A percentile compares a stretch with the other conserved stretches of the same genome.
Conservation (phyloP, 1,284 basidiomycete species). For the Austroboletus niveus region DNA sequence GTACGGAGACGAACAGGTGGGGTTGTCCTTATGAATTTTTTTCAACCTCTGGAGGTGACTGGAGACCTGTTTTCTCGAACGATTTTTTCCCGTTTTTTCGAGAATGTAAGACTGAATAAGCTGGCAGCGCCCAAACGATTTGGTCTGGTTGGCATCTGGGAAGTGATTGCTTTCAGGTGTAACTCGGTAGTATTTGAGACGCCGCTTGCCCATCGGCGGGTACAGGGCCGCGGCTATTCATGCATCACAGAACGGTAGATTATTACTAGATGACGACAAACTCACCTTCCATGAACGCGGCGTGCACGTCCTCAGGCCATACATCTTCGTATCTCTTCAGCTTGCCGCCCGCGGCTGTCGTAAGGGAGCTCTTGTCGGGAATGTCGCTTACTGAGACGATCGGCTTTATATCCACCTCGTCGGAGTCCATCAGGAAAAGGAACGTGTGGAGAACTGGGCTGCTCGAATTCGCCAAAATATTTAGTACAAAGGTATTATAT, state of each 20-base stretch:
- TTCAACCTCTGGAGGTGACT: slow-evolving; percentile 34
- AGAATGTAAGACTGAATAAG: slow-evolving; percentile 37
- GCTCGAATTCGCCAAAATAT: slow-evolving; percentile 2
- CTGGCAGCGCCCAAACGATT: slow-evolving; percentile 34
- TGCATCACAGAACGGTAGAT: slow-evolving; percentile 7
- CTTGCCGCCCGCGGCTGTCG: slow-evolving; percentile 6
- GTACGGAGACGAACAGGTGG: slow-evolving; percentile 24
- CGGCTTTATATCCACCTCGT: slow-evolving; percentile 18
- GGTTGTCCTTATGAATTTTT: slow-evolving; percentile 31
- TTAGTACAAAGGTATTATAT: slow-evolving; percentile 10
- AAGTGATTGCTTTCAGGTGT: slow-evolving; percentile 10
- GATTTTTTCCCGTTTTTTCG: slow-evolving; percentile 35
- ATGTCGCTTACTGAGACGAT: slow-evolving; percentile 4
- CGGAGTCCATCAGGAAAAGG: slow-evolving; percentile 21
- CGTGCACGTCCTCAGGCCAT: slow-evolving; percentile 35
- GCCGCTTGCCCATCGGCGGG: slow-evolving; percentile 36
- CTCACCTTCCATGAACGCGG: slow-evolving; percentile 37
- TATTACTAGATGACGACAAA: not conserved
- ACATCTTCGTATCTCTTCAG: slow-evolving; percentile 35
- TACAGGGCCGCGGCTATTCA: slow-evolving; percentile 28
- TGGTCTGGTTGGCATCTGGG: slow-evolving; percentile 15
- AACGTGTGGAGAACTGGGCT: slow-evolving; percentile 1
- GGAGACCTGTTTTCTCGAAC: slow-evolving; percentile 34
- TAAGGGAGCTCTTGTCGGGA: not conserved
- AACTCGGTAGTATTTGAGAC: slow-evolving; percentile 33